Base-by-base conservation (phyloP, 1,284 basidiomycete genomes). In the Vanrija pseudolonga region DNA sequence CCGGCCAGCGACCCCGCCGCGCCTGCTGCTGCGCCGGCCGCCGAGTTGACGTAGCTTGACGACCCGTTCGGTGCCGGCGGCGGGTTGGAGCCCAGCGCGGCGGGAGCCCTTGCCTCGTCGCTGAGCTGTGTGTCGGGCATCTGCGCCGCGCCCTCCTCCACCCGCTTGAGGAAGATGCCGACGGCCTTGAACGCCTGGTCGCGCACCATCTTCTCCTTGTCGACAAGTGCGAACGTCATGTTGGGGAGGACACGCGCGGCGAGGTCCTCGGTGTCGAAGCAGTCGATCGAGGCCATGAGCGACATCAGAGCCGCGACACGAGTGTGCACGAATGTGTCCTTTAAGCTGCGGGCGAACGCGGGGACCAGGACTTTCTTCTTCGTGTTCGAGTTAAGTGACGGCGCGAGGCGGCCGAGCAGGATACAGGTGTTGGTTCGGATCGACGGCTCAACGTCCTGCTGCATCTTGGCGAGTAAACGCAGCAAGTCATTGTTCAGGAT, bases 391-490 rank as follows among this genome's bases (percentile, higher is more conserved):
- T 88, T 87, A 2, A 98, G 80, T 3, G 84, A 83, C 0, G 91
- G 91, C 0, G 89, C 91, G 4, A 99, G 82, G 11, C 94, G 83
- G 9, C 95, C 95, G 42, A 99, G 85, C 4, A 98, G 83, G 62
- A 98, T 96, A 68, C 93, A 98, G 0, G 95, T 97, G 71, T 98
- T 98, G 14, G 95, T 98, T 41, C 96, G 85, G 66, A 98, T 97
- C 1, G 92, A 94, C 0, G 94, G 84, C 76, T 98, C 95, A 0
- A 86, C 80, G 69, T 98, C 95, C 18, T 83, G 85, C 78, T 98
- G 96, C 76, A 90, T 89, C 65, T 90, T 90, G 2, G 95, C 95
- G 18, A 99, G 84, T 59, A 90, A 83, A 4, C 94, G 87, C 2
- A 98, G 83, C 26, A 98, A 84, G 58, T 99, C 96, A 64, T 98